A percentile compares a stretch with the other conserved stretches of the same genome.
phyloP scores from a whole-genome alignment of 352 stramenopile genomes.

The Pythium monospermum region DNA sequence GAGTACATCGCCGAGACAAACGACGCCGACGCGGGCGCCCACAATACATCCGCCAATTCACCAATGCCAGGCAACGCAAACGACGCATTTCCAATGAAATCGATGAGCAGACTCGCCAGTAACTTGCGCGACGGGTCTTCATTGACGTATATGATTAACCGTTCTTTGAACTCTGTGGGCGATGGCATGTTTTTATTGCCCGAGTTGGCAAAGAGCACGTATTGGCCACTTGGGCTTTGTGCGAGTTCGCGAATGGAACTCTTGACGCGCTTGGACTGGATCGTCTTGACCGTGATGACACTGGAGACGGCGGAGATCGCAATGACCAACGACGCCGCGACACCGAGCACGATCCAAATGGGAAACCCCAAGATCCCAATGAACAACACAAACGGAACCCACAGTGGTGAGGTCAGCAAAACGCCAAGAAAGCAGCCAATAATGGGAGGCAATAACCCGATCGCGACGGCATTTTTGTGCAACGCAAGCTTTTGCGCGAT shows the following conservation, averaged over 20 bases:
- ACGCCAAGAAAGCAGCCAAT: constrained; percentile 39
- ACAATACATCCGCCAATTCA: constrained; percentile 89
- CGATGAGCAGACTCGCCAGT: constrained; percentile 78
- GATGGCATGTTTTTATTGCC: constrained; percentile 29
- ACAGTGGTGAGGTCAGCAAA: constrained; percentile 43
- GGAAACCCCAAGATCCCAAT: constrained; percentile 54
- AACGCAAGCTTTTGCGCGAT: constrained; percentile 49
- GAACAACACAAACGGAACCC: constrained; percentile 50
- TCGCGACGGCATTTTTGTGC: constrained; percentile 49
- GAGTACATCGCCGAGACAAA: constrained; percentile 92
- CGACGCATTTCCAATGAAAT: constrained; percentile 84
- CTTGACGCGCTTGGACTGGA: constrained; percentile 44
- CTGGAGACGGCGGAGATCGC: constrained; percentile 47
- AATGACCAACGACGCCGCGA: constrained; percentile 37
- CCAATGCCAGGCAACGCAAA: constrained; percentile 87
- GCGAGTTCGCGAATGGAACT: constrained; percentile 35
- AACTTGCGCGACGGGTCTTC: constrained; percentile 53
- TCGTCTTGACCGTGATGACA: constrained; percentile 40
- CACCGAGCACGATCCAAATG: constrained; percentile 46
- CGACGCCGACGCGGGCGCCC: constrained; percentile 87
- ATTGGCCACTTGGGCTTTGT: constrained; percentile 48
- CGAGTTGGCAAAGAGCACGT: constrained; percentile 53
- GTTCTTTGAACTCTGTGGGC: constrained; percentile 26
- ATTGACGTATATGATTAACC: constrained; percentile 39
- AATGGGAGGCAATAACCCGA: constrained; percentile 45